Base-by-base conservation (phyloP, 345 rosid genomes). In the Euphorbia pulcherrima region DNA sequence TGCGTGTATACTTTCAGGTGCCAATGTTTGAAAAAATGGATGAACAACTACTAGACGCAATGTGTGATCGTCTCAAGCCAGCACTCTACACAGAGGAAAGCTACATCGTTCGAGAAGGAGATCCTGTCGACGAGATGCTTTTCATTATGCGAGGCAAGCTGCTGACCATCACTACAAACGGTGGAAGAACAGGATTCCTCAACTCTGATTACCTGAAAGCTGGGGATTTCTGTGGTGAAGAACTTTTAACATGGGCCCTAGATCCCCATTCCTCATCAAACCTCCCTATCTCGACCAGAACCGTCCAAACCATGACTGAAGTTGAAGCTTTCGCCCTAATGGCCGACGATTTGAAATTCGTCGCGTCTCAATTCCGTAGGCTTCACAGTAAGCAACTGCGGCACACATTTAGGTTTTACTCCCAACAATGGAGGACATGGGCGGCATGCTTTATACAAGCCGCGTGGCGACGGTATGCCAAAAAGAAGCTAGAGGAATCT, bases 211-310 rank as follows among this genome's bases (percentile, higher is more conserved):
- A 86, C 75, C 89, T 93, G 11, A 81, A 86, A 74, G 94, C 88
- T 0, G 96, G 95, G 18, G 97, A 89, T 73, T 91, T 94, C 70
- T 91, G 96, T 33, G 99, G 99, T 51, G 99, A 91, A 73, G 96
- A 89, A 72, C 92, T 94, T 70, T 82, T 91, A 47, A 93, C 97
- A 0, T 93, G 97, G 98, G 98, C 97, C 13, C 67, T 93, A 33
- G 97, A 90, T 77, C 94, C 97, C 58, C 94, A 85, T 68, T 81
- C 92, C 33, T 85, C 96, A 39, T 78, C 90, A 0, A 90, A 93
- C 74, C 91, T 93, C 39, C 98, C 98, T 9, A 83, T 84, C 73
- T 90, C 98, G 8, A 93, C 97, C 6, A 78, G 97, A 80, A 93
- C 98, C 0, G 98, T 93, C 20, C 79, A 73, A 55, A 86, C 96